Conservation (phyloP, 129 eudicot species). For the Deinandra increscens region DNA sequence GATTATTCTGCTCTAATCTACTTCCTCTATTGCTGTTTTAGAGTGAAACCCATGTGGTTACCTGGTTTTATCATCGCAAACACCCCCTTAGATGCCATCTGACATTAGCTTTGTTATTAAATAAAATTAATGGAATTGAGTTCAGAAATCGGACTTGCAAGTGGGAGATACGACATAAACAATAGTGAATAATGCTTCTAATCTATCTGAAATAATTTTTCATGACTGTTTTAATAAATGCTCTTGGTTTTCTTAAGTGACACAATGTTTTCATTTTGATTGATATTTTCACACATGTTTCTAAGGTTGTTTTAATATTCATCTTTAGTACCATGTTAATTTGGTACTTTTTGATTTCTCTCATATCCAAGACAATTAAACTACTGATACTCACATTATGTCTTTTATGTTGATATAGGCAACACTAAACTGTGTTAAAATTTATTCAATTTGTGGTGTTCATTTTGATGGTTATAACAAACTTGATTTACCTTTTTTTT, state of each 20-base stretch:
- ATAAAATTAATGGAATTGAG: not conserved
- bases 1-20: not conserved
- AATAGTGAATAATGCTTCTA: slow-evolving; percentile 10
- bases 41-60: not conserved
- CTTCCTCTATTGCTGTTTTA: not conserved
- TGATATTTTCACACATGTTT: not conserved
- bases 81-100: slow-evolving; percentile 3
- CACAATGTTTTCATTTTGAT: not conserved
- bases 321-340: not conserved
- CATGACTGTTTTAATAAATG: not conserved
- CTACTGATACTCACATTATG: not conserved
- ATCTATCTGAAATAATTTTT: not conserved
- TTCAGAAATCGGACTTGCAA: not conserved
- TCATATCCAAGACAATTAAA: slow-evolving; percentile 2
- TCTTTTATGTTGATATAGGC: slow-evolving; percentile 52
- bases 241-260: not conserved
- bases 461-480: too few relatives aligned
- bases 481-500: too few relatives aligned
- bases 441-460: too few relatives aligned
- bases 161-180: not conserved
- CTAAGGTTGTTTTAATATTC: not conserved
- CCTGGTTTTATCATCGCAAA: not conserved
- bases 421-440: too few relatives aligned
- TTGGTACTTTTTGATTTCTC: not conserved
- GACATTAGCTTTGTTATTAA: not conserved